phyloP scores from a whole-genome alignment of 2,329 filamentous ascomycete species.

The Orbilia ellipsospora region DNA sequence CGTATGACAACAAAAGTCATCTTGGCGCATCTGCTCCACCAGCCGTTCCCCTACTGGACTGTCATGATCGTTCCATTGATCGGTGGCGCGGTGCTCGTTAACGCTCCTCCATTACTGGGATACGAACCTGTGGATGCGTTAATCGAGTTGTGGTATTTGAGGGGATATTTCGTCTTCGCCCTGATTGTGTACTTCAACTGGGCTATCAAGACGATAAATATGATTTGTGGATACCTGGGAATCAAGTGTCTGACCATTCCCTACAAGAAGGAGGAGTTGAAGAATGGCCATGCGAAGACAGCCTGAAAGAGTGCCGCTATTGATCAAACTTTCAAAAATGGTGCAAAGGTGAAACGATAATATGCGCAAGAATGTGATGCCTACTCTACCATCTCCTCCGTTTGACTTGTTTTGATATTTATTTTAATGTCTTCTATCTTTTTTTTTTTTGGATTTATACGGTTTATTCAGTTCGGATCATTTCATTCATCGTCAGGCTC shows the following conservation, averaged over 20 bases:
- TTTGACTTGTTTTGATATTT: not conserved
- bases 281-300: slow-evolving; percentile 37
- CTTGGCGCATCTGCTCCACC: slow-evolving; percentile 88
- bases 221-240: slow-evolving; percentile 89
- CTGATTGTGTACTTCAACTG: slow-evolving; percentile 89
- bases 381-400: not conserved
- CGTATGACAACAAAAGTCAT: slow-evolving; percentile 99
- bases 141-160: slow-evolving; percentile 82
- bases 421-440: no score
- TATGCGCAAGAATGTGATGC: no score
- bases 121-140: slow-evolving; percentile 73
- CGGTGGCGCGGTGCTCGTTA: slow-evolving; percentile 82
- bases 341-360: no score
- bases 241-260: slow-evolving; percentile 95
- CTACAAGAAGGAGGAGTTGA: slow-evolving; percentile 65
- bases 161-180: slow-evolving; percentile 84
- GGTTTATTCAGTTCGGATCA: not conserved
- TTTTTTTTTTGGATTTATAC: no score
- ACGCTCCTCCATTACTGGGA: slow-evolving; percentile 78
- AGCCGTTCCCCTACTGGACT: slow-evolving; percentile 97
- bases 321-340: no score
- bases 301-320: slow-evolving; percentile 5
- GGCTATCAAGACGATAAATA: slow-evolving; percentile 89
- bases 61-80: slow-evolving; percentile 87
- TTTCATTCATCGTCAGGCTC: not conserved